Base-by-base conservation (phyloP, 2,329 filamentous ascomycete genomes). In the Ceratocystis colombiana region DNA sequence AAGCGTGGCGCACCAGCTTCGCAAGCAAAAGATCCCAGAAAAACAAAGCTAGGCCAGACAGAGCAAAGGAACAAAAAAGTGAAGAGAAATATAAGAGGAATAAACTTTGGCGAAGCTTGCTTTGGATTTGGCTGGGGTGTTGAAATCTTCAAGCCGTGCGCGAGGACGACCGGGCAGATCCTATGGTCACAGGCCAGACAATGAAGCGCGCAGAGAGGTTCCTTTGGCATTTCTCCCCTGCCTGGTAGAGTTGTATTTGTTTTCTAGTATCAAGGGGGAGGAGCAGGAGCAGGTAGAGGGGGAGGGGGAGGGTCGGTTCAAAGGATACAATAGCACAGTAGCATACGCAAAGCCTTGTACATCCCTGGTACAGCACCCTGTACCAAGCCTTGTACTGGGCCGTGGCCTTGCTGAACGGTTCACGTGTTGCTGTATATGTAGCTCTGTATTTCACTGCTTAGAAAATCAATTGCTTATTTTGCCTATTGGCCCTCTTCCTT, bases 121-220 rank as follows among this genome's bases (percentile, higher is more conserved):
- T n/a, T 22, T 22, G 48, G 15, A n/a, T n/a, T 59, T n/a, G 28
- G 17, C 12, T 17, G n/a, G 25, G 55, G 28, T 8, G 55, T 20
- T 59, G 28, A 15, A 59, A 59, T 59, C 55, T 59, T 57, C 53
- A 57, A 37, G 28, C 55, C 5, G 55, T 59, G 55, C 25, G 53
- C 53, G n/a, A 33, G 28, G 28, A 33, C 53, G 37, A 2, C 55
- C 28, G 17, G 28, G 28, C 55, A 59, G 55, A 59, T 59, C 55
- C 28, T 41, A 37, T 5, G 28, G 55, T 20, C 28, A 33, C 28
- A 37, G 28, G 30, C 28, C 28, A 59, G 55, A 6, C 55, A 37
- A 10, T 41, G 28, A 37, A 59, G 55, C 2, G 28, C 12, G 28
- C 28, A 59, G 55, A 30, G n/a, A n/a, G 55, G 28, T 37, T 37